Base-by-base conservation (phyloP, 2,329 filamentous ascomycete species). In the Boeremia lycopersici region DNA sequence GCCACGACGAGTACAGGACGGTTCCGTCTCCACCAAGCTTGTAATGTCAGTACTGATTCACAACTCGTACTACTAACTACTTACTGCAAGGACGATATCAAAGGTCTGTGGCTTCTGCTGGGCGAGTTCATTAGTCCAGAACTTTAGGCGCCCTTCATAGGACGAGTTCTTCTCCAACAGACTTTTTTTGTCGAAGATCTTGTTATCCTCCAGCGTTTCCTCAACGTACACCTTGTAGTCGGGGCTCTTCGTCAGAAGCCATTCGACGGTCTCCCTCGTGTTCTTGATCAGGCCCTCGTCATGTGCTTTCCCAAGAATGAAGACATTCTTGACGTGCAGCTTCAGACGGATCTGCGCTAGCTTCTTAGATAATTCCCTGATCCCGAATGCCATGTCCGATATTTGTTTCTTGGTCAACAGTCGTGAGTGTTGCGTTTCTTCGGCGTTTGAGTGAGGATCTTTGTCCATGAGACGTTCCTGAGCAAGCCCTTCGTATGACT, bases 341-440 rank as follows among this genome's bases (percentile, higher is more conserved):
- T 89, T 90, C 59, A 99, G 81, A 53, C 88, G 86, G 72, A 98
- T 87, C 74, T 87, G 92, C 46, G 91, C 90, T 55, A 98, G 78
- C 56, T 90, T 89, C 69, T 96, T 89, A 28, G 90, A 93, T 54
- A 99, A 79, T 75, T 97, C 91, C 42, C 95, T 84, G 53, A 98
- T 95, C 25, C 93, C 93, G 86, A 93, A 93, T 0, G 93, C 93
- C 93, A 99, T 98, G 67, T 98, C 95, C 12, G 89, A 92, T 36
- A 99, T 82, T 75, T 99, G 91, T 74, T 90, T 92, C 79, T 98
- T 98, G 1, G 93, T 97, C 63, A 98, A 81, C 44, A 97, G 84
- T n/a, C 93, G 84, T 55, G 85, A 87, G 52, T 86, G 80, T 15
- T 81, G 78, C 19, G 69, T 66, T 46, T 73, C 64, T 1, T 77